Conservation (phyloP, 148 eudicot genomes). For the Persicaria tinctoria region DNA sequence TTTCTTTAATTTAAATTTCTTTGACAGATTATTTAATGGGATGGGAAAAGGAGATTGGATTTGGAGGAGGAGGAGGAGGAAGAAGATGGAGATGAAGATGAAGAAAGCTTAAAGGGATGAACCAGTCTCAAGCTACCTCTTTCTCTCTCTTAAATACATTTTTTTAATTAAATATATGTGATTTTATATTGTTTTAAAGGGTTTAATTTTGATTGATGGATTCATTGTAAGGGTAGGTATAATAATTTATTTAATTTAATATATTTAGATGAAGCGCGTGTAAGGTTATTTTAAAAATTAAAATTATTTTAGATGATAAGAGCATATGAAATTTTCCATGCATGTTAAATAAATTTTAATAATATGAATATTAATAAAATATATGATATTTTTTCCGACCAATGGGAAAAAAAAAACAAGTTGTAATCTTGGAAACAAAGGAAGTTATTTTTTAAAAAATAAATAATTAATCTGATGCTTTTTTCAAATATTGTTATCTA, state of each 20-base stretch:
- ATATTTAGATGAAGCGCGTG: background rate
- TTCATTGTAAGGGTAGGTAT: background rate
- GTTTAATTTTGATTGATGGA: background rate
- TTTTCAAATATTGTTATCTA: background rate
- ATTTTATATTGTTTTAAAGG: too few species aligned
- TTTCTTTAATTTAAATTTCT: background rate
- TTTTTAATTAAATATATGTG: constrained; percentile 12
- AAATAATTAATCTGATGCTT: background rate
- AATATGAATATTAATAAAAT: too few species aligned
- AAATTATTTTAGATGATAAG: background rate
- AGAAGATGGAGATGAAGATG: constrained; percentile 6
- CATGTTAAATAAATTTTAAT: background rate
- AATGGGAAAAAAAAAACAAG: background rate
- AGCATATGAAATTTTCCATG: background rate
- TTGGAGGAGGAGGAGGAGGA: too few species aligned
- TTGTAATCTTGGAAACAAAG: background rate
- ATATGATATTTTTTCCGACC: background rate
- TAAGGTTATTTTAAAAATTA: background rate
- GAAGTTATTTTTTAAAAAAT: background rate
- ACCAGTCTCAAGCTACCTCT: constrained; percentile 31
- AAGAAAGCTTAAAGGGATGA: constrained; percentile 19
- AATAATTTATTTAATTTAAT: too few species aligned
- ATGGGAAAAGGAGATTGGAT: background rate
- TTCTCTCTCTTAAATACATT: constrained; percentile 22
- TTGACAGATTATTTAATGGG: background rate